Evolutionary conservation across 345 rosid genomes (phyloP).

Genomic region (Trapa incisa): DNA sequence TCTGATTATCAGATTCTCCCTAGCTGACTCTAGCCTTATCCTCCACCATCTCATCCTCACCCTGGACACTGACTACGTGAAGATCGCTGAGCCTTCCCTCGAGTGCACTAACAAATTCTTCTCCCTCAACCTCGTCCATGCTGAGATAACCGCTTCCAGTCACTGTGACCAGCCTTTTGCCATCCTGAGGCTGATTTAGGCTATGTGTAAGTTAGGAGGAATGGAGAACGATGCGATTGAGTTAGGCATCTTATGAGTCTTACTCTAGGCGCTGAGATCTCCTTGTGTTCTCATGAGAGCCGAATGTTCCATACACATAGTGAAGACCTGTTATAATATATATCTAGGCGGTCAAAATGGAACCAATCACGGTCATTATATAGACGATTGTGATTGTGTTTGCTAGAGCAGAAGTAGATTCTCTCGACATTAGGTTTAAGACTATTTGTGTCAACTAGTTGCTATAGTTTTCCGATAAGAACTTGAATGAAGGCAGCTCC

Average conservation of each 20-base stretch:
- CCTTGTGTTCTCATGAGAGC: conserved; percentile 68
- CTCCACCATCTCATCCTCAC: conserved; percentile 60
- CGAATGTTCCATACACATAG: conserved; percentile 56
- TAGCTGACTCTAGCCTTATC: conserved; percentile 45
- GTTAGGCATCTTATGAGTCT: conserved; percentile 59
- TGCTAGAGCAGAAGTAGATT: conserved; percentile 60
- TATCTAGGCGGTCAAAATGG: conserved; percentile 72
- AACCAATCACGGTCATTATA: conserved; percentile 81
- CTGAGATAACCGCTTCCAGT: conserved; percentile 32
- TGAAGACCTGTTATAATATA: conserved; percentile 80
- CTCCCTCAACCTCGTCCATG: conserved; percentile 54
- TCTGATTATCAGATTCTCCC: conserved; percentile 44
- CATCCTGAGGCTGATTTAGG: conserved; percentile 10
- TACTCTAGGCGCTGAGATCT: conserved; percentile 66
- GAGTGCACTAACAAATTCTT: conserved; percentile 64
- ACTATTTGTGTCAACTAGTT: conserved; percentile 54
- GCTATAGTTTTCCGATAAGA: conserved; percentile 73
- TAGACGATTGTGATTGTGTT: conserved; percentile 71
- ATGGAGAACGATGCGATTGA: conserved; percentile 69
- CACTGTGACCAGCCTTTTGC: conserved; percentile 15
- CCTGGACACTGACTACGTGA: conserved; percentile 51
- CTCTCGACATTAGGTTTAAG: conserved; percentile 35
- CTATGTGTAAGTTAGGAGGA: conserved; percentile 44
- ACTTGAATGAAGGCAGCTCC: conserved; percentile 80
- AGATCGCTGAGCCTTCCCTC: conserved; percentile 76